These are phyloP conservation scores for Uncinocarpus reesii DNA, from an alignment of 2,329 filamentous ascomycete species.

Conservation along the genomic window DNA sequence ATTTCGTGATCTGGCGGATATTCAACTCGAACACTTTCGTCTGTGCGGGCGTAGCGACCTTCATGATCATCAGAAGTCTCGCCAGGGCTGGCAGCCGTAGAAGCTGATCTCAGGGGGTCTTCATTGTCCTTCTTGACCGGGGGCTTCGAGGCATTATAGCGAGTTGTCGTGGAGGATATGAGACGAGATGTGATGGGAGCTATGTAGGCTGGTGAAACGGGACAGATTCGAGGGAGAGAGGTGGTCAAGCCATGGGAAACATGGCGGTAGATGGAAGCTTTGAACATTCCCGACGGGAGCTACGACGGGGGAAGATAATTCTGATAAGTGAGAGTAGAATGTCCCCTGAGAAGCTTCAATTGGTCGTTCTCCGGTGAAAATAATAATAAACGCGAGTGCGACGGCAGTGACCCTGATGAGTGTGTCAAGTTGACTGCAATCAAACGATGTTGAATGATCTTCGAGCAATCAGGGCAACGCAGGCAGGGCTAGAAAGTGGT, in stretches of 20 bases:
- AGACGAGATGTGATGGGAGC: constrained; percentile 16
- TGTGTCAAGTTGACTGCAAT: neutral
- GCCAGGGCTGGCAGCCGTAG: neutral
- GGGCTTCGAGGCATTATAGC: constrained; percentile 21
- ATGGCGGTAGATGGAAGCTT: constrained; percentile 10
- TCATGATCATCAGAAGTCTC: constrained; percentile 35
- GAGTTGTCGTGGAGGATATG: constrained; percentile 25
- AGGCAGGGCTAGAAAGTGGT: constrained; percentile 3
- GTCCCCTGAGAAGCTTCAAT: neutral
- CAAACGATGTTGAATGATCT: constrained; percentile 1
- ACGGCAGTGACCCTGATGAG: neutral
- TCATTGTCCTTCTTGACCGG: neutral
- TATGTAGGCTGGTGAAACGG: neutral
- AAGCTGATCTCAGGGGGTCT: constrained; percentile 4
- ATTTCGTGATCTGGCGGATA: constrained; percentile 67
- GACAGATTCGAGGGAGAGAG: neutral
- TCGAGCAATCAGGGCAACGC: constrained; percentile 1
- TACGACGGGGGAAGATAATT: neutral
- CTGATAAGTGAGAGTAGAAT: neutral
- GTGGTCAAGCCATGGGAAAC: neutral
- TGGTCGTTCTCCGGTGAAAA: neutral
- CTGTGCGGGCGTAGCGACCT: constrained; percentile 68
- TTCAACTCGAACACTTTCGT: constrained; percentile 65
- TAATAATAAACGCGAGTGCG: neutral
- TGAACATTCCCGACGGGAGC: constrained; percentile 9